A percentile compares a stretch with the other conserved stretches of the same genome.
Conservation (phyloP, 805 yeast genomes). For the Lachancea waltii region DNA sequence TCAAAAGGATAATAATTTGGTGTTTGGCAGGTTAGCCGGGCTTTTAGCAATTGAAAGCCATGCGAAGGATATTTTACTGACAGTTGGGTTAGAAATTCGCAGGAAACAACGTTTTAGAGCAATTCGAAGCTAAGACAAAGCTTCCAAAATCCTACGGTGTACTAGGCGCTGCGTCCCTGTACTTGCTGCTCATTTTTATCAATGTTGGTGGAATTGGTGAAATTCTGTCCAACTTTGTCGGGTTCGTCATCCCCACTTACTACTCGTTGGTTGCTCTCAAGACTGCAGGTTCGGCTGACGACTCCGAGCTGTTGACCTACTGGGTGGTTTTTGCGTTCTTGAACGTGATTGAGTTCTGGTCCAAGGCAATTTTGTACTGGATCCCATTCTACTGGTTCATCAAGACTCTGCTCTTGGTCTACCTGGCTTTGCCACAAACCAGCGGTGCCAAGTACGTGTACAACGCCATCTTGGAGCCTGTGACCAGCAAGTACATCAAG, state of each 20-base stretch:
- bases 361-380: slow-evolving; percentile 88
- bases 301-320: slow-evolving; percentile 83
- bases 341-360: slow-evolving; percentile 93
- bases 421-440: slow-evolving; percentile 80
- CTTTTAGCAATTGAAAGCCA: too few species aligned
- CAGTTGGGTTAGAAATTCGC: slow-evolving; percentile 31
- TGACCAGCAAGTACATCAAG: slow-evolving; percentile 37
- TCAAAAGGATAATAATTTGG: neutral
- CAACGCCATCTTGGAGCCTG: slow-evolving; percentile 58
- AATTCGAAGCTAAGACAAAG: slow-evolving; percentile 40
- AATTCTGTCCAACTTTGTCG: slow-evolving; percentile 85
- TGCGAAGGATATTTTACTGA: too few species aligned
- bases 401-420: slow-evolving; percentile 81
- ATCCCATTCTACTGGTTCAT: slow-evolving; percentile 93
- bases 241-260: slow-evolving; percentile 87
- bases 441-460: slow-evolving; percentile 81
- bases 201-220: slow-evolving; percentile 95
- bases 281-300: slow-evolving; percentile 64
- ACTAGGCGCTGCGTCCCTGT: slow-evolving; percentile 54
- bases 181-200: slow-evolving; percentile 73
- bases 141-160: slow-evolving; percentile 84
- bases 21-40: too few species aligned
- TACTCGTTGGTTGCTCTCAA: slow-evolving; percentile 78
- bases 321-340: slow-evolving; percentile 97
- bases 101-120: slow-evolving; percentile 32